Evolutionary conservation across 352 stramenopile genomes (phyloP), one percentile per base, ranked within the genome.

Genomic region (Phytophthora niederhauseri): DNA sequence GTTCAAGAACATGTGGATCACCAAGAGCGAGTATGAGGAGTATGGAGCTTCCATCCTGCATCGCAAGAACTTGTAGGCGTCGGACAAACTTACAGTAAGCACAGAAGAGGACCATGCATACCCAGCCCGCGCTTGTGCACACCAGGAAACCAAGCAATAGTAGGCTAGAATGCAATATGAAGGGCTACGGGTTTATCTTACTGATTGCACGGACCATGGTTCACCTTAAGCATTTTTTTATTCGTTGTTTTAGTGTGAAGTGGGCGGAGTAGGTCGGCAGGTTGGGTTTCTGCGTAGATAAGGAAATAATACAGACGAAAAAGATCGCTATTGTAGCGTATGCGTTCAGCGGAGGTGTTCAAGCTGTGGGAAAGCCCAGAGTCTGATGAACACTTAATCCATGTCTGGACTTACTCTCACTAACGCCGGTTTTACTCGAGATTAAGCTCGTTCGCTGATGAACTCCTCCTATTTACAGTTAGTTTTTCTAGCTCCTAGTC

Each of bases 1-100:
- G 22, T 99, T 99, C 85, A 97, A 99, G 81, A 97, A 99, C 68
- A 99, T 99, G 97, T 99, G 97, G 97, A 98, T 99, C 76, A 98
- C 95, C 51, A 99, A 98, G 81, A 90, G 85, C 54, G 98, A 99
- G 81, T 99, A 99, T 76, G 98, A 99, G 53, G 98, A 99, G 82
- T 97, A 97, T 74, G 98, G 98, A 22, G 80, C 95, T 58, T 92
- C 88, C n/a, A 99, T 99, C 78, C 83, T 99, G 22, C 96, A 99
- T 87, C 91, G 97, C 64, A 99, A 99, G 75, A 98, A 94, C 55
- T 81, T 97, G 60, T 97, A 92, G 51, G 46, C 50, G 52, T 62
- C 49, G 22, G 41, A 30, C n/a, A 14, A 2, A 57, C 22, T 28
- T 38, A 58, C 34, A 50, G 49, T 61, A 64, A 61, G 26, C 48